These are phyloP conservation scores for Hyparrhenia diplandra DNA, from an alignment of 176 grass and related monocot species.

Conservation along the genomic window DNA sequence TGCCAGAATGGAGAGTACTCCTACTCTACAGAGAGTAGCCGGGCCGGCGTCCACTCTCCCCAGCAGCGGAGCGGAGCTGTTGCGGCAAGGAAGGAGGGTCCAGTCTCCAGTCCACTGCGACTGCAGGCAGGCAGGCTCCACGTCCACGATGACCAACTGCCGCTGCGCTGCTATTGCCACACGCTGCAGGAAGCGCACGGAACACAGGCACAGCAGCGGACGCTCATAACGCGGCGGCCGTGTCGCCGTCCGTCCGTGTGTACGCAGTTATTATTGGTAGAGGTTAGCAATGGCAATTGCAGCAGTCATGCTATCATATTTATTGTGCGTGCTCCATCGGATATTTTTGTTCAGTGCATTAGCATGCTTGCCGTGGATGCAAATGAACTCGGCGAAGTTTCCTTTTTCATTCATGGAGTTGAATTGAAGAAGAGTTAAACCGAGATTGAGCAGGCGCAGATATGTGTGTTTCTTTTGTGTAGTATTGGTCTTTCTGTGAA, in stretches of 20 bases:
- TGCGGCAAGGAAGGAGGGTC: not conserved
- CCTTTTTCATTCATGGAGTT: not conserved
- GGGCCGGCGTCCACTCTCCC: not conserved
- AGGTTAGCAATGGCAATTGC: not conserved
- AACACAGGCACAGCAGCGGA: not conserved
- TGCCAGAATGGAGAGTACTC: not conserved
- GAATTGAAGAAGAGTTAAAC: not conserved
- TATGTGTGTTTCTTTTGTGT: not conserved
- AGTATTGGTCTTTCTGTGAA: not conserved
- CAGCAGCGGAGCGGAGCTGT: constrained; percentile 12
- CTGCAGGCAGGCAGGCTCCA: not conserved
- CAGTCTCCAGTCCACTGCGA: not conserved
- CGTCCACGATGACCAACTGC: not conserved
- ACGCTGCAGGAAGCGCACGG: constrained; percentile 6
- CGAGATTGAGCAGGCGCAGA: no score
- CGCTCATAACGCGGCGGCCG: constrained; percentile 22
- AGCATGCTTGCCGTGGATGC: not conserved
- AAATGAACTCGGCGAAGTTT: not conserved
- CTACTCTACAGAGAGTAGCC: not conserved
- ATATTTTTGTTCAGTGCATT: not conserved
- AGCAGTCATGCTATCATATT: constrained; percentile 12
- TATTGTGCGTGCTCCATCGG: not conserved
- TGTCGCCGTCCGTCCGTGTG: constrained; percentile 23
- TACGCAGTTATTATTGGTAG: not conserved
- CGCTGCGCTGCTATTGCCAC: constrained; percentile 20